Evolutionary conservation across 352 stramenopile genomes (phyloP), one percentile per base, ranked within the genome.

Genomic region (Phytophthora capsici): DNA sequence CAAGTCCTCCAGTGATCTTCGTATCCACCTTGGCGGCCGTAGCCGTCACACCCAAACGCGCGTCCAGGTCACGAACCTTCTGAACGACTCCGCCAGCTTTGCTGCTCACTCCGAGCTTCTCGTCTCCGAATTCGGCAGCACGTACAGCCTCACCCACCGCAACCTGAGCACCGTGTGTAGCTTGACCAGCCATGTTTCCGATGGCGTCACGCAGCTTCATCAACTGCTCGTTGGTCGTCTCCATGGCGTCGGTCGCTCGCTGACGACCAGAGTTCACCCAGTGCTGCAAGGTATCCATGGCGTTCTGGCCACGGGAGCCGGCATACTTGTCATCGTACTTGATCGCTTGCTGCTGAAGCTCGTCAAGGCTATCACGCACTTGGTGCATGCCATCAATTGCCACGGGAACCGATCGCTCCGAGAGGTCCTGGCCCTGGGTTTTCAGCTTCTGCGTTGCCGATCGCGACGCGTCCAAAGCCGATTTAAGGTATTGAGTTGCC

Each of bases 1-100:
- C 84, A 32, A 93, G 58, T 1, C 84, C 84, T 22, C 84, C 81
- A 0, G 81, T 90, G 32, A 92, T 70, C 63, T 88, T 90, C 28
- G 54, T 46, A 50, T 93, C 84, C 14, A 93, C 75, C 66, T 82
- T 86, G 1, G 46, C 57, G 8, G 78, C 84, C 51, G 71, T 86
- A 47, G 80, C 60, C 16, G 77, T 78, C 53, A 93, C 80, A 13
- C 77, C 66, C 61, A 89, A 73, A 57, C 75, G 78, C 19, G 75
- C 63, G 55, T 92, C 81, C 43, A 92, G 43, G 23, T 73, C 76
- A 58, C 74, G 80, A 13, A 90, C 73, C 34, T 56, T 84, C 46
- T 83, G 71, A 13, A 77, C 76, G 16, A 90, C 72, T 23, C 59
- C 71, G 20, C 70, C 63, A 20, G 78, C 66, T 34, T 71, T 78